Base-by-base conservation (phyloP, 1,284 basidiomycete genomes). In the Trichosporon inkin region DNA sequence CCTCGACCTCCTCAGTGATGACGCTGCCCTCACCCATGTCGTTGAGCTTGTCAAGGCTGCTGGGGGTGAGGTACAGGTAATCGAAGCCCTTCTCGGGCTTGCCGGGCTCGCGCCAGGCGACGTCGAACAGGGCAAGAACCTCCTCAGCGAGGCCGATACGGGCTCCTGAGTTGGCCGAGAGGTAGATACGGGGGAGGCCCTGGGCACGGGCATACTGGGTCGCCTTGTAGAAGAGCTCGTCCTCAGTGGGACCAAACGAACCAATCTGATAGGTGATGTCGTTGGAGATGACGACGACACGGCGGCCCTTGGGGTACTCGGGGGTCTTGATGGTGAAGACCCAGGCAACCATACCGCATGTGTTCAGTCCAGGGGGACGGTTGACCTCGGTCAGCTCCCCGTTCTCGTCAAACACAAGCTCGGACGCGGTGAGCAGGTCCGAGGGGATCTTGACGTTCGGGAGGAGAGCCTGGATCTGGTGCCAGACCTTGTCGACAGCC, bases 251-350 rank as follows among this genome's bases (percentile, higher is more conserved):
- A 58, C 95, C 96, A 76, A 99, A 99, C 11, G 95, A 98, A 67
- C 96, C 96, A 64, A 97, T 98, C 81, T 92, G 95, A 83, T 86
- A 95, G 19, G 96, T 99, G 79, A 99, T 99, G 73, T 99, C 96
- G 81, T 99, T 99, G 60, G 96, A 92, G 65, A 99, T 86, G 58
- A 94, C 88, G 10, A 99, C 88, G 1, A 88, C 85, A 65, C 85
- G 86, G 68, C 96, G 90, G 37, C 96, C 96, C 47, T 85, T 80
- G 55, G 92, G 92, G 80, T 85, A 97, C 80, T 99, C 96, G 11
- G 96, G 96, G 0, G 96, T 99, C 71, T 84, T 83, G 68, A 98
- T 83, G 6, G 87, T 93, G 82, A 92, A 94, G 35, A 96, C 86
- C 96, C 96, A 99, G 10, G 87, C 95, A 57, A 99, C 90, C 95